Conservation (phyloP, 306 rosid genomes). For the Pterocarpus santalinus region DNA sequence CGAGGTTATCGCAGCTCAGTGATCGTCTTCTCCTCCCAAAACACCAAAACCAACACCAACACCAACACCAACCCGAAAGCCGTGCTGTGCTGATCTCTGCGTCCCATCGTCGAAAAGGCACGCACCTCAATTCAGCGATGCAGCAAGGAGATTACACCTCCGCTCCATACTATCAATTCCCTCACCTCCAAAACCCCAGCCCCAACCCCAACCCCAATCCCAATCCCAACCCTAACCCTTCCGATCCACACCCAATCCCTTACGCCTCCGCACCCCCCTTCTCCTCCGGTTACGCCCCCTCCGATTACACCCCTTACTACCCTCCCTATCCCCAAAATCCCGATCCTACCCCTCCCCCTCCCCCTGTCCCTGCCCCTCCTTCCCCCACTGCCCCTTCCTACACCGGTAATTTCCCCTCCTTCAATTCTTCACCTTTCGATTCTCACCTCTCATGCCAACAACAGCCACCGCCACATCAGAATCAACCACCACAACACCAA, state of each 20-base stretch:
- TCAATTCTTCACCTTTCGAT: constrained; percentile 70
- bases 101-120: neutral
- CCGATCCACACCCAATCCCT: constrained; percentile 44
- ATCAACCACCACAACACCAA: constrained; percentile 59
- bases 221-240: constrained; percentile 40
- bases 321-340: constrained; percentile 73
- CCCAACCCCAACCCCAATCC: constrained; percentile 51
- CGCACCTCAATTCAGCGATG: constrained; percentile 59
- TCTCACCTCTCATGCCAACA: constrained; percentile 64
- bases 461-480: constrained; percentile 40
- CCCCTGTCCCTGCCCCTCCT: constrained; percentile 36
- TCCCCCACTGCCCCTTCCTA: constrained; percentile 76
- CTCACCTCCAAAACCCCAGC: constrained; percentile 60
- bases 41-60: too few species aligned
- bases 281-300: constrained; percentile 55
- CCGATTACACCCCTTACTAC: constrained; percentile 66
- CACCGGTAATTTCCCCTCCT: constrained; percentile 60
- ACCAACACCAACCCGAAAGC: too few species aligned
- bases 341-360: constrained; percentile 52
- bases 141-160: constrained; percentile 87
- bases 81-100: neutral
- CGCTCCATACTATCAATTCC: constrained; percentile 71
- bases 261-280: constrained; percentile 97
- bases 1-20: neutral
- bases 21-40: neutral